Conservation (phyloP, 306 rosid genomes). For the Crotalaria pallida region DNA sequence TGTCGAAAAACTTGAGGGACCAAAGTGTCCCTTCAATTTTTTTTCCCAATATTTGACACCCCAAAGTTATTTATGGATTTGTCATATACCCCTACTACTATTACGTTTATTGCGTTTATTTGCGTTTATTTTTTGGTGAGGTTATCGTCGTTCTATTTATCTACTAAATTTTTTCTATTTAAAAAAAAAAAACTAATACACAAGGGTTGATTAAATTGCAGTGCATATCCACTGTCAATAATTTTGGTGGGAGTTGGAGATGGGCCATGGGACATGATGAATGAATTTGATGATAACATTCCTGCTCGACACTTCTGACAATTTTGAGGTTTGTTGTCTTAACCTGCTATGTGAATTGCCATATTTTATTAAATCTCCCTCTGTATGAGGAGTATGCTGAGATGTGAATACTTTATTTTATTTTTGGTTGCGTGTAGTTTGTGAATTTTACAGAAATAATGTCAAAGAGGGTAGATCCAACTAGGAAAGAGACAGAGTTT, state of each 20-base stretch:
- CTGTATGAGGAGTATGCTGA: slow-evolving; percentile 27
- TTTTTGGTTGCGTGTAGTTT: slow-evolving; percentile 43
- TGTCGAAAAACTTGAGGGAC: too few species aligned
- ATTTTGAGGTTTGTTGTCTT: slow-evolving; percentile 60
- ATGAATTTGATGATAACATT: slow-evolving; percentile 75
- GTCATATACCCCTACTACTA: too few species aligned
- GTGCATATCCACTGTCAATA: slow-evolving; percentile 77
- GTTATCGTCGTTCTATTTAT: too few species aligned
- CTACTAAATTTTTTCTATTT: too few species aligned
- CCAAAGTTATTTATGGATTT: too few species aligned
- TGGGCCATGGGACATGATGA: slow-evolving; percentile 97
- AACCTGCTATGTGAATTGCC: neutral
- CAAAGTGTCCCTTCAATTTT: too few species aligned
- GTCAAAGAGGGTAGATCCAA: slow-evolving; percentile 45
- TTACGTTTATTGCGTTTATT: too few species aligned
- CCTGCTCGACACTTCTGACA: slow-evolving; percentile 80
- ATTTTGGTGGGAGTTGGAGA: slow-evolving; percentile 90
- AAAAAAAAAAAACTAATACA: too few species aligned
- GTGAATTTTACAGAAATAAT: slow-evolving; percentile 80
- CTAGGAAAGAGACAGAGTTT: slow-evolving; percentile 60
- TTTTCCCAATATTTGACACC: too few species aligned
- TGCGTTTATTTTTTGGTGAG: too few species aligned
- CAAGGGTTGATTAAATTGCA: slow-evolving; percentile 45
- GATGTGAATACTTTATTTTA: slow-evolving; percentile 12
- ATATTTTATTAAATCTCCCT: neutral